Percentiles rank a stretch among this genome's conserved stretches.
Conservation (phyloP, 805 yeast species). For the Komagataella pastoris region DNA sequence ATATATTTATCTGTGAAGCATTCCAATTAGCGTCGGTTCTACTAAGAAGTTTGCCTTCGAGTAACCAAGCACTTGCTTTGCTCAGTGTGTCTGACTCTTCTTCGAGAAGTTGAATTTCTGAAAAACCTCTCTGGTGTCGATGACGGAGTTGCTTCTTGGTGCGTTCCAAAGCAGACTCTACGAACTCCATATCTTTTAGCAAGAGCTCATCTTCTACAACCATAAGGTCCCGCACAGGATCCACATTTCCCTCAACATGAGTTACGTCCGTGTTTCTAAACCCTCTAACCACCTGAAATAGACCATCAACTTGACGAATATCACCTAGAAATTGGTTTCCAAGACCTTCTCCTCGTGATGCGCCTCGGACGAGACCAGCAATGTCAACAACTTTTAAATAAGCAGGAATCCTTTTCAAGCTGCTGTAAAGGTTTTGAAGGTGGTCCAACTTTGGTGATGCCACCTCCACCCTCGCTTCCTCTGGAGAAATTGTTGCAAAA, state of each 20-base stretch:
- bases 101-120: conserved; percentile 50
- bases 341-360: conserved; percentile 52
- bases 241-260: conserved; percentile 51
- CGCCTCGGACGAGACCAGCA: conserved; percentile 58
- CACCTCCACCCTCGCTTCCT: conserved; percentile 91
- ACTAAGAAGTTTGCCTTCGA: conserved; percentile 59
- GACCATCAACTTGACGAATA: conserved; percentile 59
- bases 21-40: conserved; percentile 83
- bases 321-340: conserved; percentile 65
- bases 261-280: conserved; percentile 53
- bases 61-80: conserved; percentile 60
- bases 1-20: conserved; percentile 78
- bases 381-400: conserved; percentile 49
- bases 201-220: conserved; percentile 54
- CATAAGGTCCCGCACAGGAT: conserved; percentile 50
- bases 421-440: conserved; percentile 31
- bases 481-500: conserved; percentile 96
- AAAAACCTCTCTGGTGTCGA: conserved; percentile 75
- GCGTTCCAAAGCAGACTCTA: conserved; percentile 47
- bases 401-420: conserved; percentile 39
- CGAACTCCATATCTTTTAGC: conserved; percentile 56
- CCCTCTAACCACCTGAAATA: conserved; percentile 55
- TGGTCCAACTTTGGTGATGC: conserved; percentile 40
- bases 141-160: conserved; percentile 64
- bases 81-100: conserved; percentile 73